Evolutionary conservation across 768 basidiomycete species (phyloP).

Genomic region (Hortiboletus flavorubellus): DNA sequence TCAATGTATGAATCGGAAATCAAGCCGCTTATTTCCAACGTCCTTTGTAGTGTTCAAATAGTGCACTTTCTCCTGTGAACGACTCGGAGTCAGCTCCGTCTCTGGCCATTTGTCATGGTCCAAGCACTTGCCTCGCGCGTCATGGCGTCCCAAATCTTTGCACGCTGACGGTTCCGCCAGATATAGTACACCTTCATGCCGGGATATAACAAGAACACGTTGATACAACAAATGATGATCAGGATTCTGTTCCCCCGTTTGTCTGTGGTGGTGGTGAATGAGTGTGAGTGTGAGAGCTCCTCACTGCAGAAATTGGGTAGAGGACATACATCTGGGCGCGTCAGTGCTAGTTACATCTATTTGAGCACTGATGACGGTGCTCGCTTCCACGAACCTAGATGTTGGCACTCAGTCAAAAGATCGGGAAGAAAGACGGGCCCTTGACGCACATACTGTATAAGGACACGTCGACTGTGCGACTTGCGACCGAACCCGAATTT

Average conservation of each 20-base stretch:
- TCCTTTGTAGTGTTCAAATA: constrained; percentile 45
- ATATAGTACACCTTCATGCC: constrained; percentile 52
- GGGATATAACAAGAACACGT: constrained; percentile 51
- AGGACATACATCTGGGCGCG: constrained; percentile 48
- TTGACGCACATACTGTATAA: constrained; percentile 49
- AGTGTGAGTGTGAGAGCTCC: not conserved
- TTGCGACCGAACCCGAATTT: constrained; percentile 57
- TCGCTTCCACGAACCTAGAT: constrained; percentile 41
- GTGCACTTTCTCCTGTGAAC: constrained; percentile 48
- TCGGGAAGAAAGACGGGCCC: not conserved
- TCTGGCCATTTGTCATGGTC: not conserved
- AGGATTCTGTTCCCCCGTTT: constrained; percentile 56
- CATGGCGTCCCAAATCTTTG: constrained; percentile 56
- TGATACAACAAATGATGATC: constrained; percentile 50
- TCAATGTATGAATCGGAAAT: constrained; percentile 62
- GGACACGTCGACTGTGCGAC: constrained; percentile 57
- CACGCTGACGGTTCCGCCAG: constrained; percentile 55
- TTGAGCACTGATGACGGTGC: constrained; percentile 44
- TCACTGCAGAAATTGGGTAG: too few species aligned
- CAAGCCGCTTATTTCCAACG: constrained; percentile 54
- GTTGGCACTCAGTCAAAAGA: not conserved
- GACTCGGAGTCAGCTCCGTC: not conserved
- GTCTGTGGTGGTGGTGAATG: constrained; percentile 32
- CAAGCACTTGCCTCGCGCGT: constrained; percentile 39
- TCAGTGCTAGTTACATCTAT: constrained; percentile 54